Conservation (phyloP, 192 early-diverging fungal genomes). For the Coemansia sp. region DNA sequence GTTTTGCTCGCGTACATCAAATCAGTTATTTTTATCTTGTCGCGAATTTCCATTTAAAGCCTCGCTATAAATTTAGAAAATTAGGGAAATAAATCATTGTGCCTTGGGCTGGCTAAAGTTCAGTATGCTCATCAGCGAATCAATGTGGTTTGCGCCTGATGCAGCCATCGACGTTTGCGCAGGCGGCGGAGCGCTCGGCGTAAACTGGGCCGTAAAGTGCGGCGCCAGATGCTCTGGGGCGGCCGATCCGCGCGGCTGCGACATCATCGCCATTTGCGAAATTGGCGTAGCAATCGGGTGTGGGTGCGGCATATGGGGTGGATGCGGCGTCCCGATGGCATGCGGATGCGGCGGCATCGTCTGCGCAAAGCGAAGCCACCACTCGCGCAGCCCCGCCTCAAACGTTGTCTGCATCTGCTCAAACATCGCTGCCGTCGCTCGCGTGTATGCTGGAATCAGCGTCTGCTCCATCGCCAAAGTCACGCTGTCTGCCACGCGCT, state of each 20-base stretch:
- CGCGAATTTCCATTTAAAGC: no score
- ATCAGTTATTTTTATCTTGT: no score
- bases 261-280: constrained; percentile 39
- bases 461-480: constrained; percentile 40
- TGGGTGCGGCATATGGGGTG: constrained; percentile 10
- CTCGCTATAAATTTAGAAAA: neutral
- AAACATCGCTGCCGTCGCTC: constrained; percentile 54
- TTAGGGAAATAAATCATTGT: neutral
- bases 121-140: constrained; percentile 34
- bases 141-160: constrained; percentile 18
- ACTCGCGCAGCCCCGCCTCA: constrained; percentile 48
- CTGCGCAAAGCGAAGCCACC: constrained; percentile 51
- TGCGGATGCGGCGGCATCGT: constrained; percentile 28
- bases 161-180: constrained; percentile 9
- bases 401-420: constrained; percentile 54
- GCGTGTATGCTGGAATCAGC: constrained; percentile 49
- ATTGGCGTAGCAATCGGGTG: constrained; percentile 35
- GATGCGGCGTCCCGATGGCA: constrained; percentile 11
- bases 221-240: neutral
- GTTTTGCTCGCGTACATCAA: no score
- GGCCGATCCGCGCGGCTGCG: constrained; percentile 20
- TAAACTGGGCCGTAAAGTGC: constrained; percentile 11
- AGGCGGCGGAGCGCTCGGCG: constrained; percentile 9
- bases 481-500: constrained; percentile 29
- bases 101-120: constrained; percentile 15